phyloP scores from a whole-genome alignment of 2,329 filamentous ascomycete genomes.

The Talaromyces sp. region DNA sequence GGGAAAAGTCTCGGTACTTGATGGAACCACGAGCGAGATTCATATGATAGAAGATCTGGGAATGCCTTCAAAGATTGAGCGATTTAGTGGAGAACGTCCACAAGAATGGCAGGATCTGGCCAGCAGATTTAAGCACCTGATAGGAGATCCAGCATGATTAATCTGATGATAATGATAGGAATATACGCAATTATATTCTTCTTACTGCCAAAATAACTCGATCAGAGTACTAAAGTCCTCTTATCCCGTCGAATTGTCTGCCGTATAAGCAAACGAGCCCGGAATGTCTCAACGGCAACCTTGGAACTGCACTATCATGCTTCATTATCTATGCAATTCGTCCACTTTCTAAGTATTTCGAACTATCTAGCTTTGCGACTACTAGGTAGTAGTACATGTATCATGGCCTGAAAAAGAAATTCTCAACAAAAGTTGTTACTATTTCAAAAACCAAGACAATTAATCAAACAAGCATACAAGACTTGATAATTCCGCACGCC shows the following conservation, averaged over 20 bases:
- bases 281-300: slow-evolving; percentile 3
- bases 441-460: too few species aligned
- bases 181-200: not conserved
- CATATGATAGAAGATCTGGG: slow-evolving; percentile 52
- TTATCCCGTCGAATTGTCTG: slow-evolving; percentile 1
- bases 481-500: too few species aligned
- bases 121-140: slow-evolving; percentile 43
- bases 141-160: slow-evolving; percentile 25
- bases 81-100: slow-evolving; percentile 44
- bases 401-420: not conserved
- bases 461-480: too few species aligned
- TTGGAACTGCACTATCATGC: too few species aligned
- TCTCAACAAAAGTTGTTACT: too few species aligned
- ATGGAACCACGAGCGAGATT: slow-evolving; percentile 51
- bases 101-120: slow-evolving; percentile 48
- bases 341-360: too few species aligned
- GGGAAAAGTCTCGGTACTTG: slow-evolving; percentile 47
- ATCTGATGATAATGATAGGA: not conserved
- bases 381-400: too few species aligned
- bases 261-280: slow-evolving; percentile 11
- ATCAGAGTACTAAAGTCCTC: not conserved
- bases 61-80: slow-evolving; percentile 37
- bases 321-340: too few species aligned
- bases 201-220: not conserved
- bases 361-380: too few species aligned